Percentiles rank a stretch among this genome's conserved stretches.
These are phyloP conservation scores for Coemansia nantahalensis DNA, from an alignment of 192 early-diverging fungal genomes.

Conservation along the genomic window DNA sequence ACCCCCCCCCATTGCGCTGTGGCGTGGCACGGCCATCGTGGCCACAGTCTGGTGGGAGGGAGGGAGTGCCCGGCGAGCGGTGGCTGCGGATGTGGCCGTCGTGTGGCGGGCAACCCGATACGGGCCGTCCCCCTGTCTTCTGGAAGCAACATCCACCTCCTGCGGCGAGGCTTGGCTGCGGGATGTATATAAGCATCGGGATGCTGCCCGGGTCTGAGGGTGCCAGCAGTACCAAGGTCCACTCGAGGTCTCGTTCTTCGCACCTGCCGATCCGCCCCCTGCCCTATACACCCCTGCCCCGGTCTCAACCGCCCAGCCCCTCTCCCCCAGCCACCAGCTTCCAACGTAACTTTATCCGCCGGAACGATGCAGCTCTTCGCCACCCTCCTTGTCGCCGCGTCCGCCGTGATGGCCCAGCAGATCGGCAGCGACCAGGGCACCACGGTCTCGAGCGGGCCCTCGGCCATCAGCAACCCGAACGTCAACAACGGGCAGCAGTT, in stretches of 20 bases:
- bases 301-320: too few relatives aligned
- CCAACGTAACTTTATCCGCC: neutral
- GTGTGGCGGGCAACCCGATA: too few relatives aligned
- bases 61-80: neutral
- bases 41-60: too few relatives aligned
- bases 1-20: too few relatives aligned
- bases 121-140: too few relatives aligned
- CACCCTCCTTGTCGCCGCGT: conserved; percentile 49
- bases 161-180: too few relatives aligned
- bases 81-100: too few relatives aligned
- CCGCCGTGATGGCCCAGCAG: conserved; percentile 51
- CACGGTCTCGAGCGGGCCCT: conserved; percentile 22
- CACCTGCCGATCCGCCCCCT: conserved; percentile 1
- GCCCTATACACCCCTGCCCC: neutral
- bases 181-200: too few relatives aligned
- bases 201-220: too few relatives aligned
- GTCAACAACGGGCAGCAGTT: conserved; percentile 47
- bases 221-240: conserved; percentile 41
- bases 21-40: too few relatives aligned
- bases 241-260: conserved; percentile 35
- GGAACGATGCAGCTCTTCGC: conserved; percentile 49
- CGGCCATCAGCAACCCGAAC: conserved; percentile 42
- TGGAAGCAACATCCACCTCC: too few relatives aligned
- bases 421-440: conserved; percentile 31
- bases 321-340: neutral